Evolutionary conservation across 192 early-diverging fungal species (phyloP).

Genomic region (Helicostylum pulchrum): DNA sequence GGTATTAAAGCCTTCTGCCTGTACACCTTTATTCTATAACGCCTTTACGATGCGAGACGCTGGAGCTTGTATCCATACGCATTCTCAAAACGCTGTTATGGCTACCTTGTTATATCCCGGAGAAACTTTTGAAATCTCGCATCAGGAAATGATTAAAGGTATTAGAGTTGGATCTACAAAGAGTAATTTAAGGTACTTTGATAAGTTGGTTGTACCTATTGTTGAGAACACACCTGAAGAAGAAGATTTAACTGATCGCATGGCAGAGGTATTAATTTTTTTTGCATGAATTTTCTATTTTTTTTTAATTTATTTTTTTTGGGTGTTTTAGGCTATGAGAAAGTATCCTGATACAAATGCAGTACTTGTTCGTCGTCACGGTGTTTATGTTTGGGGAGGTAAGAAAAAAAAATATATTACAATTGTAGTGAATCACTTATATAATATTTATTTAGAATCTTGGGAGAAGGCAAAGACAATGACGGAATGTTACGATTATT

Average conservation of each 20-base stretch:
- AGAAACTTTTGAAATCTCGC: conserved; percentile 80
- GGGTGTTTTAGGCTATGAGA: conserved; percentile 64
- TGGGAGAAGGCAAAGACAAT: conserved; percentile 99
- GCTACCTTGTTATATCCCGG: conserved; percentile 78
- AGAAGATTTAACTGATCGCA: conserved; percentile 82
- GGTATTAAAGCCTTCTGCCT: conserved; percentile 80
- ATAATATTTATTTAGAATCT: conserved; percentile 46
- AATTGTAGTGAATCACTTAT: too few relatives aligned
- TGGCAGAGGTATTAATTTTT: conserved; percentile 58
- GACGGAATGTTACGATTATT: conserved; percentile 98
- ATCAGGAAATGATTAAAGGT: conserved; percentile 99
- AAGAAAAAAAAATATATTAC: background rate
- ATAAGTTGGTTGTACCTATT: conserved; percentile 86
- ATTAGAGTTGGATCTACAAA: conserved; percentile 73
- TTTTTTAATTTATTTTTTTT: conserved; percentile 9
- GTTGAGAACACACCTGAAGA: conserved; percentile 95
- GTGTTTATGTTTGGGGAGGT: conserved; percentile 97
- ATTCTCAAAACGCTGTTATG: conserved; percentile 95
- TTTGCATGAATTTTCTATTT: background rate
- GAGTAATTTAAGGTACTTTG: conserved; percentile 70
- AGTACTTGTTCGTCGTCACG: conserved; percentile 91
- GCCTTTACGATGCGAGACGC: conserved; percentile 82
- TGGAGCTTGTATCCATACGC: conserved; percentile 93
- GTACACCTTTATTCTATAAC: conserved; percentile 94
- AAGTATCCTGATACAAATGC: conserved; percentile 88